phyloP scores from a whole-genome alignment of 768 basidiomycete species.

The Kwoniella sp. region DNA sequence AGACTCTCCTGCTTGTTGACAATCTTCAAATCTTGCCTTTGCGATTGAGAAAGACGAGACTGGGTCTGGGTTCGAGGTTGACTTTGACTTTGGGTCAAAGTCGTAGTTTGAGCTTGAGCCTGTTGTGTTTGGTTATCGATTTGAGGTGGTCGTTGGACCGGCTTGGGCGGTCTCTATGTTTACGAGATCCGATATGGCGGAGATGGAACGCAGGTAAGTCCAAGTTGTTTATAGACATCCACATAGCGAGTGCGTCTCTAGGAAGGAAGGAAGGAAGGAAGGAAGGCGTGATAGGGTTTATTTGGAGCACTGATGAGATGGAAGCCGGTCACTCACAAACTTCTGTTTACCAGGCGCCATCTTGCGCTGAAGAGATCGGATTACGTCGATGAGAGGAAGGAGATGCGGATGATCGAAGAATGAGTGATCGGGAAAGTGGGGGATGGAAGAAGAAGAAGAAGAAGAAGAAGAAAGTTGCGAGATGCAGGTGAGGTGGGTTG shows the following conservation, averaged over 20 bases:
- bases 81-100: conserved; percentile 1
- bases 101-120: neutral
- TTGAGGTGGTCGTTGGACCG: neutral
- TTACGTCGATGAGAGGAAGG: neutral
- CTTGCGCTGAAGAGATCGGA: neutral
- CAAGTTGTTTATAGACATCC: no score
- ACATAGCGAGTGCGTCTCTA: no score
- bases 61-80: neutral
- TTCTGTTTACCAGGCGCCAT: conserved; percentile 7
- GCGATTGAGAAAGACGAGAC: no score
- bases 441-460: conserved; percentile 3
- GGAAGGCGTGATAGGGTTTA: no score
- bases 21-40: conserved; percentile 3
- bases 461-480: neutral
- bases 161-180: conserved; percentile 1
- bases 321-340: conserved; percentile 7
- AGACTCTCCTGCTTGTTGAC: conserved; percentile 15
- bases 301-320: neutral
- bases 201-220: no score
- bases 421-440: no score
- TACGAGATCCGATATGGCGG: no score
- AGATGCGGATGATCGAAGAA: neutral
- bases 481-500: neutral
- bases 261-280: neutral
- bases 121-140: neutral